Base-by-base conservation (phyloP, 108 stramenopile genomes). In the Cyclotella atomus region DNA sequence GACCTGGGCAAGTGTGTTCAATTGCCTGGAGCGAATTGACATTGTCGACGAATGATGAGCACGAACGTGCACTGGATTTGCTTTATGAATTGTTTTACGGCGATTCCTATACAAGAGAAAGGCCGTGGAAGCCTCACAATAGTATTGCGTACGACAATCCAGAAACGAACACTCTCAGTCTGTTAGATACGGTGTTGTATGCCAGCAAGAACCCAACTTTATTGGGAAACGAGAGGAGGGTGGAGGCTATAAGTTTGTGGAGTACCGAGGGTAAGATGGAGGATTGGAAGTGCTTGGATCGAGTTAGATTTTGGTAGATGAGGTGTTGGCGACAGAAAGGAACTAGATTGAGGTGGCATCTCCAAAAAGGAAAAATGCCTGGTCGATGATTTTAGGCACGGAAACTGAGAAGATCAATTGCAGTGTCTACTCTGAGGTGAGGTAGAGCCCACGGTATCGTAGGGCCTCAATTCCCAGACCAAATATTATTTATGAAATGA, bases 51-150 rank as follows among this genome's bases (percentile, higher is more conserved):
- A 76, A 68, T 33, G 63, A 67, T 17, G 47, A 77, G 7, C 84
- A 84, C 41, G 84, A 84, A 49, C 38, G 28, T 14, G 84, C 79
- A 3, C 21, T 84, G 10, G 84, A 84, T 68, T 30, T 59, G 3
- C 43, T 84, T 3, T 81, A 76, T 33, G 32, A 77, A 7, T 36
- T 84, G 12, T 84, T 84, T 50, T 56, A 67, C 10, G 72, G 59
- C 7, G 34, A 41, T 16, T 34, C 27, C 9, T 43, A 34, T 34
- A 7, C 29, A 2, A 60, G 80, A 5, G 60, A 81, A 23, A 34
- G 80, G 46, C 79, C 80, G 35, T 84, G 84, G 84, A 84, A 76
- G 20, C 84, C 84, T 20, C 84, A 84, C 33, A 84, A 77, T 45
- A 66, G 64, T 66, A 59, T 84, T 12, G 84, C 80, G 1, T 84